A percentile compares a stretch with the other conserved stretches of the same genome.
Conservation (phyloP, 164 flowering plant genomes). For the Sedum album region DNA sequence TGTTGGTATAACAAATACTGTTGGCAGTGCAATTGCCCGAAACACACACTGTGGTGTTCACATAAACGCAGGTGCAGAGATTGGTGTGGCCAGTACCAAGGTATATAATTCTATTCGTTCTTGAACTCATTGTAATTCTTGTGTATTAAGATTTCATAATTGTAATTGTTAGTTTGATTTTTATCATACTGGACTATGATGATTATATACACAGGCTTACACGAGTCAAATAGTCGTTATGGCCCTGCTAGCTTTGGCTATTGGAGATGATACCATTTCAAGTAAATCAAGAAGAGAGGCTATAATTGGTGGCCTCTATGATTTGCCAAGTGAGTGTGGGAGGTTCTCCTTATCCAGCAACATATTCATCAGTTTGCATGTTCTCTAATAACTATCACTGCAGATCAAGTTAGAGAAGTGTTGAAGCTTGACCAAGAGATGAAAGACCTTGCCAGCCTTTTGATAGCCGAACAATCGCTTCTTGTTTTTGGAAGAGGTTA, state of each 20-base stretch:
- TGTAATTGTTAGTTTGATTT: not conserved
- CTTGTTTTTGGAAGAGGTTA: conserved; percentile 97
- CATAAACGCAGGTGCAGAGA: conserved; percentile 95
- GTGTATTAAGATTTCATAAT: not conserved
- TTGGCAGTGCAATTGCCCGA: conserved; percentile 94
- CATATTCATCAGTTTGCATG: not conserved
- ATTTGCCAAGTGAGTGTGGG: conserved; percentile 65
- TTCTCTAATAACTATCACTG: conserved; percentile 12
- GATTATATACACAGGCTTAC: conserved; percentile 55
- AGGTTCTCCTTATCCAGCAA: not conserved
- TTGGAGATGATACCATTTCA: conserved; percentile 80
- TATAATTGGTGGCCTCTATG: conserved; percentile 74
- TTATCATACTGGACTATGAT: not conserved
- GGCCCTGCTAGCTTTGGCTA: conserved; percentile 89
- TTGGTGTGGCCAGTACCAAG: conserved; percentile 99
- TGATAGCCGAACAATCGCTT: conserved; percentile 85
- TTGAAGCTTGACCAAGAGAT: conserved; percentile 80
- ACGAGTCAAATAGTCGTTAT: conserved; percentile 98
- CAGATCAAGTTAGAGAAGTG: conserved; percentile 77
- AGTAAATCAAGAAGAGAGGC: conserved; percentile 73
- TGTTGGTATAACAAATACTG: conserved; percentile 96
- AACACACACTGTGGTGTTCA: conserved; percentile 94
- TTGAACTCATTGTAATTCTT: not conserved
- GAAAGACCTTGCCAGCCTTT: conserved; percentile 72
- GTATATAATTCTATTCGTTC: conserved; percentile 19